Conservation (phyloP, 2,329 filamentous ascomycete genomes). For the Pyricularia grisea region DNA sequence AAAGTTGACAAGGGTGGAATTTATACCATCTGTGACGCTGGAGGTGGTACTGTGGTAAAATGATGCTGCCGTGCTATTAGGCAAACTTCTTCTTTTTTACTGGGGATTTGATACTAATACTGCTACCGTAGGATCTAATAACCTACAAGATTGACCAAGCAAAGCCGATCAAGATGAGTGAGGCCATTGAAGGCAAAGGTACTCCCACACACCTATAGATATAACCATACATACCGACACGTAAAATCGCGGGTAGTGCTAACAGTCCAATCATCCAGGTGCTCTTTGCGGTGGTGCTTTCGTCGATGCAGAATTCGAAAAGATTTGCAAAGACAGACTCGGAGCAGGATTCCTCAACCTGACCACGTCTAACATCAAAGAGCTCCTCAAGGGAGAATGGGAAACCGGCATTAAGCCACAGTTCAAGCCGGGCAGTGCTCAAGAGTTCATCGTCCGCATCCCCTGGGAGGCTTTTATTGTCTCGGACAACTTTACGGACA, state of each 20-base stretch:
- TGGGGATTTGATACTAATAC: not conserved
- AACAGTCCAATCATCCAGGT: slow-evolving; percentile 14
- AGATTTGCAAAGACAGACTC: slow-evolving; percentile 17
- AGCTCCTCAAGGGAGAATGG: slow-evolving; percentile 14
- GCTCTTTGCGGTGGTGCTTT: slow-evolving; percentile 28
- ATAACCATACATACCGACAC: too few relatives aligned
- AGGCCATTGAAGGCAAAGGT: slow-evolving; percentile 28
- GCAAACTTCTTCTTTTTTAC: not conserved
- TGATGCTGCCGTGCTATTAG: not conserved
- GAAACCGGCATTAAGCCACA: slow-evolving; percentile 15
- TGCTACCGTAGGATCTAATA: slow-evolving; percentile 25
- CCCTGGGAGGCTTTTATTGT: slow-evolving; percentile 6
- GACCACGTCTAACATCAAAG: not conserved
- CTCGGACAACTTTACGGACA: not conserved
- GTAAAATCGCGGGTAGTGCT: not conserved
- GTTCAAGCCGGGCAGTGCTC: slow-evolving; percentile 8
- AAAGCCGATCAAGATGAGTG: slow-evolving; percentile 19
- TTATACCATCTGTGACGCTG: slow-evolving; percentile 17
- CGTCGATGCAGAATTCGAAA: slow-evolving; percentile 26
- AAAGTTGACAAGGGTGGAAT: slow-evolving; percentile 7
- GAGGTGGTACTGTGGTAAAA: slow-evolving; percentile 19
- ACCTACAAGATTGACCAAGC: slow-evolving; percentile 20
- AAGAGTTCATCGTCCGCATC: slow-evolving; percentile 9
- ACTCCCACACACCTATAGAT: too few relatives aligned
- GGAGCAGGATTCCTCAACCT: not conserved